A percentile compares a stretch with the other conserved stretches of the same genome.
Evolutionary conservation across 768 basidiomycete genomes (phyloP).

Genomic region (Tremella fuciformis): DNA sequence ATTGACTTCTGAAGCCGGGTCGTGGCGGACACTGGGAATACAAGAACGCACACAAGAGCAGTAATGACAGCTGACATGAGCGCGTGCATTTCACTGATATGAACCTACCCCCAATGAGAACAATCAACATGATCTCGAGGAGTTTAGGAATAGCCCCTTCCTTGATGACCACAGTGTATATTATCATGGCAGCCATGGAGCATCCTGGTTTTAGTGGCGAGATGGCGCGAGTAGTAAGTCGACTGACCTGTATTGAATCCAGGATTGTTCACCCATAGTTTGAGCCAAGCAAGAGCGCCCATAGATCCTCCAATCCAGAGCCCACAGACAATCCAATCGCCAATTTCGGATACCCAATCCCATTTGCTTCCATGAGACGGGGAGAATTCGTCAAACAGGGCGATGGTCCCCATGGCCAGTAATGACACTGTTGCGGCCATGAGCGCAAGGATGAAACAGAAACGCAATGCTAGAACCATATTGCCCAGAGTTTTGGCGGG

Average conservation of each 20-base stretch:
- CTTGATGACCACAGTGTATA: conserved; percentile 85
- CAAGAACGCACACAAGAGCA: conserved; percentile 74
- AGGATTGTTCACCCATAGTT: conserved; percentile 83
- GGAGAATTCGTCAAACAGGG: conserved; percentile 64
- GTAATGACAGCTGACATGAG: conserved; percentile 59
- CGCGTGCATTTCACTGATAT: not conserved
- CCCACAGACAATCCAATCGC: conserved; percentile 66
- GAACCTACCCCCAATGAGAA: conserved; percentile 61
- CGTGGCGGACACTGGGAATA: conserved; percentile 85
- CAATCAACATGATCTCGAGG: conserved; percentile 70
- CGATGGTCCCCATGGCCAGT: conserved; percentile 71
- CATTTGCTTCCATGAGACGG: conserved; percentile 37
- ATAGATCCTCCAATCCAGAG: conserved; percentile 81
- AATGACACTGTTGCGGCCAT: conserved; percentile 73
- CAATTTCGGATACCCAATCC: conserved; percentile 56
- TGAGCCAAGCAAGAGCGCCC: conserved; percentile 81
- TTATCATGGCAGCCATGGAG: conserved; percentile 56
- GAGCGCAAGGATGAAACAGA: conserved; percentile 60
- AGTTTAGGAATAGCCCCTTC: conserved; percentile 80
- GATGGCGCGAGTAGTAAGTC: too few relatives aligned
- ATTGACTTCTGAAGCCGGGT: conserved; percentile 70
- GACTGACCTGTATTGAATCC: conserved; percentile 76
- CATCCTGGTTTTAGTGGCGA: conserved; percentile 41
- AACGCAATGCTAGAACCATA: conserved; percentile 87
- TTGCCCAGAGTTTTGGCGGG: conserved; percentile 89